Evolutionary conservation across 345 rosid genomes (phyloP).

Genomic region (Ceriops tagal): DNA sequence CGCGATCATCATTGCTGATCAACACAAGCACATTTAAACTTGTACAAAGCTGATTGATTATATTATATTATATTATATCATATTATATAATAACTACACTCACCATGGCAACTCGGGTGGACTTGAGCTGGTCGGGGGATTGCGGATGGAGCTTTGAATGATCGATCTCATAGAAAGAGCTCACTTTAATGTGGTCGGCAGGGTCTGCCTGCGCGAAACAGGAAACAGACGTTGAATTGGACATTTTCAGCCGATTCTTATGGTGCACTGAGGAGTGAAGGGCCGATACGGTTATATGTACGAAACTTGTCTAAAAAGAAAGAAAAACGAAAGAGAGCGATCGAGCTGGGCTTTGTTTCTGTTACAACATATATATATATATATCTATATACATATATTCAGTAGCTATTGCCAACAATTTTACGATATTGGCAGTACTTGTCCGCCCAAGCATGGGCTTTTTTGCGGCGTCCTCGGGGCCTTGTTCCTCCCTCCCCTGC

Average conservation of each 20-base stretch:
- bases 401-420: neutral
- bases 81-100: neutral
- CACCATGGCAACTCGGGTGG: slow-evolving; percentile 70
- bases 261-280: neutral
- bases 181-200: slow-evolving; percentile 52
- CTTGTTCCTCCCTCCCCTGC: slow-evolving; percentile 16
- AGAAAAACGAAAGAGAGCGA: neutral
- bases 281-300: neutral
- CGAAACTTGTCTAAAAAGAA: neutral
- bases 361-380: too few species aligned
- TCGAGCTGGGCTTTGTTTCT: too few species aligned
- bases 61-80: too few species aligned
- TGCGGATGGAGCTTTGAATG: slow-evolving; percentile 47
- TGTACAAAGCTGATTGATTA: too few species aligned
- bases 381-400: too few species aligned
- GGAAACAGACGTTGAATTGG: neutral
- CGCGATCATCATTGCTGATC: too few species aligned
- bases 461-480: slow-evolving; percentile 19
- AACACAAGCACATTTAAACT: too few species aligned
- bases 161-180: slow-evolving; percentile 74
- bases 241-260: neutral
- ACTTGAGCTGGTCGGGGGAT: slow-evolving; percentile 57
- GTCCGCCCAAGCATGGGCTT: slow-evolving; percentile 19
- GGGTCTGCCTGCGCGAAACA: slow-evolving; percentile 25
- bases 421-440: slow-evolving; percentile 16